Evolutionary conservation across 164 flowering plant genomes (phyloP), one percentile per base, ranked within the genome.

Genomic region (Stephania yunnanensis): DNA sequence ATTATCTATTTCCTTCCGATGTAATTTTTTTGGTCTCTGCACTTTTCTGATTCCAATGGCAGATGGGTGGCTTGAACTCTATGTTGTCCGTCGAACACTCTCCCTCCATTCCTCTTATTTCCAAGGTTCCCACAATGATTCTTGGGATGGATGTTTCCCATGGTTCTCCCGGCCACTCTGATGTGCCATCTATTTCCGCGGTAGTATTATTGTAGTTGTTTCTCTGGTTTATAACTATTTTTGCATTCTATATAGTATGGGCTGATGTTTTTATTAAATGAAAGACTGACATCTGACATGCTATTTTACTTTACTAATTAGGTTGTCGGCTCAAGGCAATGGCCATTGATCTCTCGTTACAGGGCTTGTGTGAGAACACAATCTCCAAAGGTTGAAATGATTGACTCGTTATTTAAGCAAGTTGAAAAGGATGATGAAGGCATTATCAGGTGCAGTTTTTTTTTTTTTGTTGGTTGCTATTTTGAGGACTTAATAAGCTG

Each of bases 121-220:
- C 94, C 0, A 86, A 84, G 69, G 66, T 75, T 25, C 99, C 99
- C 4, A 89, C 99, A 0, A 74, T 95, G 19, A 89, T 95, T 42
- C 78, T 95, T 78, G 99, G 99, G 1, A 95, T 95, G 98, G 98
- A 93, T 84, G 99, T 95, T 0, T 95, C 98, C 0, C 97, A 95
- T 86, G 99, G 98, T 25, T 92, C 97, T 31, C 97, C 98, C 63
- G 96, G 98, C 45, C 97, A 87, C 20, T 85, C 98, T 46, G 97
- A 91, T 78, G 78, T 90, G 7, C 99, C 99, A 42, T 93, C 99
- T 5, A 87, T 92, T 84, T 97, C 99, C 63, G 98, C 99, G 75
- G 99, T 95, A 90, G 76, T 13, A 70, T 61, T 12, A 13, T 72
- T 58, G 17, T 52, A 17, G 3, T 58, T 58, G 65, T 17, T n/a